Percentiles rank a stretch among this genome's conserved stretches.
These are phyloP conservation scores for Buxus sempervirens DNA, from an alignment of 164 flowering plant species.

Conservation along the genomic window DNA sequence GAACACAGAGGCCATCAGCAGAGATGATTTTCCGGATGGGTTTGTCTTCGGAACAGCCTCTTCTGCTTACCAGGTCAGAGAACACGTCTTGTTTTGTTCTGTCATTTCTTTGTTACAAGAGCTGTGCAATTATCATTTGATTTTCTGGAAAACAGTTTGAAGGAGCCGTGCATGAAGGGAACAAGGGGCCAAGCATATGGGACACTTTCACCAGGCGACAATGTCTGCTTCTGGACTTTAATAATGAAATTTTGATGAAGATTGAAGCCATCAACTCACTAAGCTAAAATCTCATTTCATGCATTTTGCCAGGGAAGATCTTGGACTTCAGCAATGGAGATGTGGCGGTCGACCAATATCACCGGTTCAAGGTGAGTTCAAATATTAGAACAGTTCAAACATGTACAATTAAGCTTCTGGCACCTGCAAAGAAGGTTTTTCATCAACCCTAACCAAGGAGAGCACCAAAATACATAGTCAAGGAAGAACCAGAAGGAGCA, in stretches of 20 bases:
- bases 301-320: conserved; percentile 49
- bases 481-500: background rate
- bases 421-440: background rate
- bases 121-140: too few species aligned
- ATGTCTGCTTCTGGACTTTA: conserved; percentile 27
- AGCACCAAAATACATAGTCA: too few species aligned
- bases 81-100: background rate
- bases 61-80: conserved; percentile 80
- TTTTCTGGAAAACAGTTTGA: conserved; percentile 48
- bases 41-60: conserved; percentile 86
- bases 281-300: background rate
- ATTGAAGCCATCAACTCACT: background rate
- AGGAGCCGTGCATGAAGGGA: conserved; percentile 84
- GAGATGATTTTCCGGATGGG: conserved; percentile 72
- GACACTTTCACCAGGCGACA: conserved; percentile 62
- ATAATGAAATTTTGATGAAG: background rate
- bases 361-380: conserved; percentile 61
- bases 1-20: conserved; percentile 35
- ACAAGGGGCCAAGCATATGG: conserved; percentile 80
- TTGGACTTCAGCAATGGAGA: conserved; percentile 88
- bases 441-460: background rate
- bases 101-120: background rate
- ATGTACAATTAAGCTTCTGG: background rate
- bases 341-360: conserved; percentile 81
- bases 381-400: background rate